Percentiles rank a stretch among this genome's conserved stretches.
Evolutionary conservation across 1,139 yeast species (phyloP).

Genomic region (Meyerozyma guilliermondii): DNA sequence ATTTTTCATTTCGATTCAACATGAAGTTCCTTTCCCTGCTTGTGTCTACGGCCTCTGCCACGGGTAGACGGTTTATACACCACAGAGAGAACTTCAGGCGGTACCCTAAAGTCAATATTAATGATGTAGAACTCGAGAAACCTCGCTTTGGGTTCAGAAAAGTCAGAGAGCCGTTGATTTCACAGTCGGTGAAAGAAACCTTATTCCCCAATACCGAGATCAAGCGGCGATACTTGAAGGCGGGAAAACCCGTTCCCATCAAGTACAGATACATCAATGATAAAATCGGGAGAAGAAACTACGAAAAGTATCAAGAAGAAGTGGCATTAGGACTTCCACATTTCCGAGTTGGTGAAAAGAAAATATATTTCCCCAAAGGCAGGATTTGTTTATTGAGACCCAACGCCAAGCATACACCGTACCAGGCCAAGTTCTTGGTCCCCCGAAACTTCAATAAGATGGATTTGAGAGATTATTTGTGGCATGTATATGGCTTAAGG

Average conservation of each 20-base stretch:
- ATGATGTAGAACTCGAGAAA: slow-evolving; percentile 35
- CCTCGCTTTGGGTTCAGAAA: slow-evolving; percentile 37
- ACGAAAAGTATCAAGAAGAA: slow-evolving; percentile 45
- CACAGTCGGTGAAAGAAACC: slow-evolving; percentile 37
- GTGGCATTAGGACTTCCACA: slow-evolving; percentile 69
- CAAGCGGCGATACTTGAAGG: slow-evolving; percentile 27
- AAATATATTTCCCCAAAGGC: slow-evolving; percentile 79
- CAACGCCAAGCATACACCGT: slow-evolving; percentile 91
- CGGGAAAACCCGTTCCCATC: slow-evolving; percentile 42
- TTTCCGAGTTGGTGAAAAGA: slow-evolving; percentile 70
- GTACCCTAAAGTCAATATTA: slow-evolving; percentile 38
- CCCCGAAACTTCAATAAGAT: slow-evolving; percentile 87
- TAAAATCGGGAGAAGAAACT: slow-evolving; percentile 34
- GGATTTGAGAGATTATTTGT: slow-evolving; percentile 86
- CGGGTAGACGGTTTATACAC: slow-evolving; percentile 22
- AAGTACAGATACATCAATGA: slow-evolving; percentile 33
- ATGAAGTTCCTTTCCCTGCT: slow-evolving; percentile 1
- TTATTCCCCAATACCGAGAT: slow-evolving; percentile 39
- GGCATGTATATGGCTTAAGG: slow-evolving; percentile 80
- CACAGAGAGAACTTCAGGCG: slow-evolving; percentile 25
- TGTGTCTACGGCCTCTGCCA: slow-evolving; percentile 1
- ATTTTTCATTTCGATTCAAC: slow-evolving; percentile 2
- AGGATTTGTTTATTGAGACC: slow-evolving; percentile 76
- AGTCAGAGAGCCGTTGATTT: slow-evolving; percentile 35
- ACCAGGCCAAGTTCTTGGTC: slow-evolving; percentile 90